phyloP scores from a whole-genome alignment of 306 rosid species.

The Cucumis melo region DNA sequence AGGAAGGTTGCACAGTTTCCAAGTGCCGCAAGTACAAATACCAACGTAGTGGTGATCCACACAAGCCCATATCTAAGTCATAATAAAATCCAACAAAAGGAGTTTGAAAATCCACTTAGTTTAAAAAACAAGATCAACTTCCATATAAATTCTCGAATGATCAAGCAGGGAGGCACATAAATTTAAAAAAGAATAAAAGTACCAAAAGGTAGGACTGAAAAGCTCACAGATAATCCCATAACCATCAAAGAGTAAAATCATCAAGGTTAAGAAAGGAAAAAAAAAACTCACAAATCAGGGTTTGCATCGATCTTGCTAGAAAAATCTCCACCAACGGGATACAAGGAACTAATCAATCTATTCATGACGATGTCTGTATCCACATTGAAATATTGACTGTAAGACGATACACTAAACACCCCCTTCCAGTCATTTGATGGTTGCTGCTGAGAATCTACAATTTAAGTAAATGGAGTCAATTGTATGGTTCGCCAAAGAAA shows the following conservation, averaged over 20 bases:
- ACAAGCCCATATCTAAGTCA: slow-evolving; percentile 50
- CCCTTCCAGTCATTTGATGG: slow-evolving; percentile 88
- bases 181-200: not conserved
- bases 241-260: not conserved
- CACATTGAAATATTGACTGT: slow-evolving; percentile 76
- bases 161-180: not conserved
- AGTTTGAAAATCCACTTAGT: not conserved
- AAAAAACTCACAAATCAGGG: slow-evolving; percentile 75
- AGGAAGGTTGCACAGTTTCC: slow-evolving; percentile 97
- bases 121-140: slow-evolving; percentile 1
- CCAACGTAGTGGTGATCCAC: slow-evolving; percentile 92
- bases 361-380: slow-evolving; percentile 71
- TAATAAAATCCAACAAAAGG: slow-evolving; percentile 6
- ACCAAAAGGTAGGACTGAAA: not conserved
- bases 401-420: slow-evolving; percentile 63
- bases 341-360: slow-evolving; percentile 70
- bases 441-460: slow-evolving; percentile 84
- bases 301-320: slow-evolving; percentile 84
- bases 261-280: not conserved
- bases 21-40: slow-evolving; percentile 71
- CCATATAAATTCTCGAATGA: not conserved
- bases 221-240: not conserved
- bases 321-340: slow-evolving; percentile 78
- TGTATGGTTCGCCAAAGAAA: not conserved
- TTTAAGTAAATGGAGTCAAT: slow-evolving; percentile 12